Conservation (phyloP, 192 early-diverging fungal species). For the Coemansia sp. region DNA sequence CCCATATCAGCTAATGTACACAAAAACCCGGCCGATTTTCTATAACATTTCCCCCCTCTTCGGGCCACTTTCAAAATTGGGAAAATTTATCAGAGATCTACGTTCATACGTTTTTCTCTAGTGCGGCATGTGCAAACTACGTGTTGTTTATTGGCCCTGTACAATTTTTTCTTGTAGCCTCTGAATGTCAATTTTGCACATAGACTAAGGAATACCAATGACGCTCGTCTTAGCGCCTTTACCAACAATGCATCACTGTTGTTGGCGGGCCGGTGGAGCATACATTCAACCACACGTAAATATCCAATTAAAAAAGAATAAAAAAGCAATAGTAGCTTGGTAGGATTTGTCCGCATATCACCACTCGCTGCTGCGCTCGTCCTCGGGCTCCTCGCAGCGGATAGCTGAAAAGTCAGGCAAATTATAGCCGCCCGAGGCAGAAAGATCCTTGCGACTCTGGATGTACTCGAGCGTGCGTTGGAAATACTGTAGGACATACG, state of each 20-base stretch:
- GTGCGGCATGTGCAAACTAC: conserved; percentile 55
- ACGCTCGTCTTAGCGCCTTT: conserved; percentile 54
- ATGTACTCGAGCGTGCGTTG: conserved; percentile 70
- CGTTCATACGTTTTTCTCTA: conserved; percentile 8
- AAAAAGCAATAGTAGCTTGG: background rate
- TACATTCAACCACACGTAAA: conserved; percentile 19
- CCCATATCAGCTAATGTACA: background rate
- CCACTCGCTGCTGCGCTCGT: conserved; percentile 14
- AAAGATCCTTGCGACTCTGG: conserved; percentile 55
- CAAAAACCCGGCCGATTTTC: background rate
- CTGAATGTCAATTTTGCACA: conserved; percentile 50
- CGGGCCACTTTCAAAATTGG: background rate
- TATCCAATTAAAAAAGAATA: background rate
- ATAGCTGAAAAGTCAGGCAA: conserved; percentile 57
- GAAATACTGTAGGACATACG: conserved; percentile 76
- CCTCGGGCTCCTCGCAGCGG: conserved; percentile 43
- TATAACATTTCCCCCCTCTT: conserved; percentile 5
- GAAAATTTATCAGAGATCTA: background rate
- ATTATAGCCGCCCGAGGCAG: conserved; percentile 42
- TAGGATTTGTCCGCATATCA: background rate
- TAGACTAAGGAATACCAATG: conserved; percentile 40
- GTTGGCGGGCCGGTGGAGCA: conserved; percentile 54
- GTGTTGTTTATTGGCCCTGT: conserved; percentile 51
- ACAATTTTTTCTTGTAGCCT: conserved; percentile 34
- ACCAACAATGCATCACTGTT: conserved; percentile 5